Conservation (phyloP, 306 rosid species). For the Rosa persica region DNA sequence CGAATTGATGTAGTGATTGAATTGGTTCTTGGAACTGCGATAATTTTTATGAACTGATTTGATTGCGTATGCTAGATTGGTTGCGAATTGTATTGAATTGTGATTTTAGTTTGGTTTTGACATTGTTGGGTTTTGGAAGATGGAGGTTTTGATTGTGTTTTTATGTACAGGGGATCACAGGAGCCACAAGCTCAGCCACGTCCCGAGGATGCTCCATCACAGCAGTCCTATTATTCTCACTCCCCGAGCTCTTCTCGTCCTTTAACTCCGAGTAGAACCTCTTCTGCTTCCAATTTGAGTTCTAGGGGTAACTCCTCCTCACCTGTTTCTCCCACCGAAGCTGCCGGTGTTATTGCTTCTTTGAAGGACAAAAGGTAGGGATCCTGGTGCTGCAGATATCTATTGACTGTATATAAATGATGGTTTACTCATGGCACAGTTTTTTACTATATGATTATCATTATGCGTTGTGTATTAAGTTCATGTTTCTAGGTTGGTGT, state of each 20-base stretch:
- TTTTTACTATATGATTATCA: not conserved
- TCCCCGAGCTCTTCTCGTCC: constrained; percentile 65
- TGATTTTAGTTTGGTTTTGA: not conserved
- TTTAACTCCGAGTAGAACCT: constrained; percentile 55
- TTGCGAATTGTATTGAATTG: not conserved
- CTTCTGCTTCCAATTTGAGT: constrained; percentile 47
- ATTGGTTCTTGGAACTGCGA: not conserved
- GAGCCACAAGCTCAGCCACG: constrained; percentile 63
- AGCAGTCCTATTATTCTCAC: constrained; percentile 85
- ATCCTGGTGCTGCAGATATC: not conserved
- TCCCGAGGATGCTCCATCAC: constrained; percentile 60
- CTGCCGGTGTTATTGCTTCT: constrained; percentile 62
- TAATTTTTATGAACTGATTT: not conserved
- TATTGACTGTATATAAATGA: not conserved
- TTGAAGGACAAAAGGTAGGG: constrained; percentile 73
- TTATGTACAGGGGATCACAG: constrained; percentile 68
- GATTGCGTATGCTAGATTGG: not conserved
- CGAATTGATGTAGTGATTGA: not conserved
- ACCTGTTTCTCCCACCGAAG: constrained; percentile 79
- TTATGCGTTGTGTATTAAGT: not conserved
- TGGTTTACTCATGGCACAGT: not conserved
- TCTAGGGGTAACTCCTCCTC: constrained; percentile 45
- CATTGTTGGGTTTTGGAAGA: not conserved
- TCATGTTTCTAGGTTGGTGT: not conserved
- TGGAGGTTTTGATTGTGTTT: not conserved